Evolutionary conservation across 768 basidiomycete genomes (phyloP).

Genomic region (Russula dissimulans): DNA sequence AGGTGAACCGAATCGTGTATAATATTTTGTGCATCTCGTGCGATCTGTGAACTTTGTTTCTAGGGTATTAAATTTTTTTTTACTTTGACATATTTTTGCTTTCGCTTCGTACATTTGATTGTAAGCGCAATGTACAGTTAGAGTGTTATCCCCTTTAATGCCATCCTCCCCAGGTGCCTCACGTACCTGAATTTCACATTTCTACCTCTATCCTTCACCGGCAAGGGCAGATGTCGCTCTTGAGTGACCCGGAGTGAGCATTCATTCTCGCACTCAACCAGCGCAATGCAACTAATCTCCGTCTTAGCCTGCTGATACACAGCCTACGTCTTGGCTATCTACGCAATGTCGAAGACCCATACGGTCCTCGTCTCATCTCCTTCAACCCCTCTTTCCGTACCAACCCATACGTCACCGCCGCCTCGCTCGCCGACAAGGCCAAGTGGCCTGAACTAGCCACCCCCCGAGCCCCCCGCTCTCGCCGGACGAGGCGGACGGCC

Average conservation of each 20-base stretch:
- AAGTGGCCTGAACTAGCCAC: conserved; percentile 79
- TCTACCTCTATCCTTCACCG: neutral
- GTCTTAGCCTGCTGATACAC: conserved; percentile 67
- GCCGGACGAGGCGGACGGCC: conserved; percentile 53
- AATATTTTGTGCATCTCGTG: neutral
- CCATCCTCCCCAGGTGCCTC: too few relatives aligned
- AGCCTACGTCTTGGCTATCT: conserved; percentile 77
- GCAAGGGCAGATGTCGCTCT: conserved; percentile 14
- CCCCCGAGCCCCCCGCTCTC: conserved; percentile 60
- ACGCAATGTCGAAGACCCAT: conserved; percentile 82
- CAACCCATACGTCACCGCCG: conserved; percentile 77
- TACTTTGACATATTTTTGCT: neutral
- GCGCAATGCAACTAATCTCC: neutral
- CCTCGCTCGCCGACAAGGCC: conserved; percentile 68
- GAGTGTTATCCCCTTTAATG: too few relatives aligned
- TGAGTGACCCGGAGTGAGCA: conserved; percentile 19
- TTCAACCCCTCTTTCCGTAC: conserved; percentile 66
- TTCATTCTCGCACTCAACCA: neutral
- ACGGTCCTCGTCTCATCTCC: conserved; percentile 72
- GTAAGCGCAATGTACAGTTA: neutral
- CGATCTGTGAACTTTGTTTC: neutral
- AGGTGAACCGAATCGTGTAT: conserved; percentile 2
- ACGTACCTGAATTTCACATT: neutral
- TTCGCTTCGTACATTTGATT: neutral
- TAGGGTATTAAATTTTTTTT: neutral